Percentiles rank a stretch among this genome's conserved stretches.
Evolutionary conservation across 108 stramenopile species (phyloP).

Genomic region (Fragilaria crotonensis): DNA sequence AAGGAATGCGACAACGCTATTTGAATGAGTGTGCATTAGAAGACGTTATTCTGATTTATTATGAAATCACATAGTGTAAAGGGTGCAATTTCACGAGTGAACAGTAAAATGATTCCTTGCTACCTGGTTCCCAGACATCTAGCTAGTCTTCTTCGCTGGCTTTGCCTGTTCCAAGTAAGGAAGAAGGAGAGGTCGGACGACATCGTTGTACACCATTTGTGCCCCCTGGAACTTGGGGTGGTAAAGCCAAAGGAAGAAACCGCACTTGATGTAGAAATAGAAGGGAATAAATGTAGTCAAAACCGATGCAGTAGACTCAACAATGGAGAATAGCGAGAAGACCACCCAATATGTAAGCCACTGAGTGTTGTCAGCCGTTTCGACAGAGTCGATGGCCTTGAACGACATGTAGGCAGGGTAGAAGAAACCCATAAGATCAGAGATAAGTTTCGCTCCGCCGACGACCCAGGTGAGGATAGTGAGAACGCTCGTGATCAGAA

Average conservation of each 20-base stretch:
- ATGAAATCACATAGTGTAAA: too few species aligned
- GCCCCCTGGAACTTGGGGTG: constrained; percentile 78
- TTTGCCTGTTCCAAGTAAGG: constrained; percentile 31
- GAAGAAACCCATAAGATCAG: constrained; percentile 85
- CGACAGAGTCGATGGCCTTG: constrained; percentile 85
- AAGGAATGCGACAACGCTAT: too few species aligned
- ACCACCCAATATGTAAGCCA: constrained; percentile 99
- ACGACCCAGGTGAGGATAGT: constrained; percentile 29
- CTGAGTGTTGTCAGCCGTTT: constrained; percentile 76
- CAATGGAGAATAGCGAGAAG: constrained; percentile 71
- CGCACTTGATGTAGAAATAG: constrained; percentile 75
- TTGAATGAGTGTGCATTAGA: too few species aligned
- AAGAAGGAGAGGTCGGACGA: constrained; percentile 47
- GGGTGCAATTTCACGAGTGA: too few species aligned
- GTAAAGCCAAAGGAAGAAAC: constrained; percentile 76
- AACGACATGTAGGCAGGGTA: constrained; percentile 98
- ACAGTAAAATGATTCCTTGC: too few species aligned
- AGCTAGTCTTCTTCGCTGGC: constrained; percentile 2
- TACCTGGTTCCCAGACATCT: too few species aligned
- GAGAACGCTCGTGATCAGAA: constrained; percentile 29
- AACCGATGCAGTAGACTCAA: constrained; percentile 42
- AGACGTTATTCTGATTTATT: too few species aligned
- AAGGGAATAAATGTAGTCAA: constrained; percentile 60
- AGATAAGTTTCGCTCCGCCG: constrained; percentile 73
- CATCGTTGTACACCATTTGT: constrained; percentile 57